Base-by-base conservation (phyloP, 176 grass and related monocot species). In the Thinopyrum elongatum region DNA sequence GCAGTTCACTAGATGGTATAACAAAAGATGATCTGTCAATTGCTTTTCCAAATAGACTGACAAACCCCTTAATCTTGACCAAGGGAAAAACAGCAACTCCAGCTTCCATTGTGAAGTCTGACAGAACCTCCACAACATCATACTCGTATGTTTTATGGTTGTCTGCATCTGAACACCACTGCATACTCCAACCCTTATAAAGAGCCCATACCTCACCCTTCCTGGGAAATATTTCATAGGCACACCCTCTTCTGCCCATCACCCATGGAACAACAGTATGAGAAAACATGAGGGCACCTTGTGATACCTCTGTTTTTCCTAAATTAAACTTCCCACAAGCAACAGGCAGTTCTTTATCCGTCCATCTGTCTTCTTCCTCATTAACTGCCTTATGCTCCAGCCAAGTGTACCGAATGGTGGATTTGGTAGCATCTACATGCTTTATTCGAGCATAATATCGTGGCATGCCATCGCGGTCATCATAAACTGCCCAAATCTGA, bases 401-500 rank as follows among this genome's bases (percentile, higher is more conserved):
- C 92, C 95, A 97, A 55, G 85, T 79, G 29, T 83, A 94, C 28
- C 65, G 66, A 41, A 97, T 34, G 74, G 76, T 84, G 75, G 89
- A 93, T 42, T 70, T 61, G 15, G 29, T 11, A 83, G 83, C n/a
- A 65, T 85, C 21, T 14, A 97, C 26, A 58, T 29, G 76, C 60
- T 30, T 91, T 44, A 97, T 94, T 79, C 80, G 81, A 85, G 90
- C 95, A 90, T 97, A 97, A 82, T 82, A 97, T 51, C 92, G 83
- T 28, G 95, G 95, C 95, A 97, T 97, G 64, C 92, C 95, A 86
- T 94, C 95, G 2, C 46, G 26, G 16, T 87, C 80, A 89, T 97
- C 95, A 85, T 97, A 97, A 74, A 94, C 64, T 85, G 95, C 86
- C 95, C 92, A 97, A 67, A 94, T 90, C 83, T 97, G 95, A 88